Base-by-base conservation (phyloP, 331 rosid genomes). In the Malus hybrid region DNA sequence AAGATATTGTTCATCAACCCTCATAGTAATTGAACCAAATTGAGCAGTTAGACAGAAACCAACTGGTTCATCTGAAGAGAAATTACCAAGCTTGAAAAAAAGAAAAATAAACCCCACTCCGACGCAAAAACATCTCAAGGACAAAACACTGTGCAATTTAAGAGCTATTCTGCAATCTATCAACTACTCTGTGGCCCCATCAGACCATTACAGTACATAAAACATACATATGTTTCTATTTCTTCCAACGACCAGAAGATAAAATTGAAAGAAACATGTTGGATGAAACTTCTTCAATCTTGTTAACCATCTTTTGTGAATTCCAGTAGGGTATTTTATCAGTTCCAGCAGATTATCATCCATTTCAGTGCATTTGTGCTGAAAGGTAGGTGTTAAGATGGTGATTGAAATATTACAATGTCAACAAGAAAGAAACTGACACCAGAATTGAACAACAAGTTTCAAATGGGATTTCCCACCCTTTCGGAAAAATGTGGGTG, bases 71-170 rank as follows among this genome's bases (percentile, higher is more conserved):
- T 33, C 56, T 36, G 26, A 33, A 70, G 6, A 3, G 24, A 32
- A 64, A 4, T 30, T 42, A 7, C 22, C 19, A 30, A 32, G 44
- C 44, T 32, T 30, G 48, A 53, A 70, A 19, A 52, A n/a, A 52
- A 28, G 10, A 20, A 30, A 53, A 53, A 70, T 33, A 24, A 34
- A 30, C 13, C 10, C 33, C 3, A 3, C 22, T 57, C 53, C 12
- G 66, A 69, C 44, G 69, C 24, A 77, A 53, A 73, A 64, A 63
- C 71, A 58, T 61, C 71, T 73, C 14, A 7, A 18, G 33, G 63
- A 63, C 67, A 73, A 10, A 61, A n/a, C 28, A 71, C 24, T 71
- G 63, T 55, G 50, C n/a, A 32, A 33, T 33, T 5, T 33, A 12
- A 53, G 19, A 22, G 4, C 19, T 36, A 36, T 15, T 55, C 32